These are phyloP conservation scores for Afroboletus lepidellus DNA, from an alignment of 1,284 basidiomycete genomes.

Conservation along the genomic window DNA sequence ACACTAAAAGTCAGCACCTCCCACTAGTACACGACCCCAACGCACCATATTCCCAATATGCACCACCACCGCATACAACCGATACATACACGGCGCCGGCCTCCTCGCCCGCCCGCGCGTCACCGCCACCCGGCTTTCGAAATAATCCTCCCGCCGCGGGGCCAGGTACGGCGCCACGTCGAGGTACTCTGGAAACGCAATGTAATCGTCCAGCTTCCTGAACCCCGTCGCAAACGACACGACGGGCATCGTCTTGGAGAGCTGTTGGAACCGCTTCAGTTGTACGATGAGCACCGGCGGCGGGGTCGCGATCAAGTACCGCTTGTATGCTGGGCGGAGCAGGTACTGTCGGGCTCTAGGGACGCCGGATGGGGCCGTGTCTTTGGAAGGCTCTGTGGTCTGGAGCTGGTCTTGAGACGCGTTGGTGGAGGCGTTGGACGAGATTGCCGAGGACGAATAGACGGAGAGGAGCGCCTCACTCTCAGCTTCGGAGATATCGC, in stretches of 20 bases:
- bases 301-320: conserved; percentile 84
- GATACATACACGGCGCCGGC: conserved; percentile 61
- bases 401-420: conserved; percentile 25
- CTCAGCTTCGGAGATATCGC: conserved; percentile 40
- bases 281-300: conserved; percentile 91
- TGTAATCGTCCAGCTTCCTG: conserved; percentile 86
- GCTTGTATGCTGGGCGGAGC: conserved; percentile 84
- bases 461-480: conserved; percentile 31
- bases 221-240: conserved; percentile 62
- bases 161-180: conserved; percentile 86
- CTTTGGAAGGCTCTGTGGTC: conserved; percentile 16
- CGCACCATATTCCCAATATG: conserved; percentile 87
- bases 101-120: conserved; percentile 35
- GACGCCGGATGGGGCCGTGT: conserved; percentile 23
- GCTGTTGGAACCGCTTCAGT: conserved; percentile 90
- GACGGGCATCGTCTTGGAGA: conserved; percentile 46
- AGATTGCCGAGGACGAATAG: conserved; percentile 41
- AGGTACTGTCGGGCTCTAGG: conserved; percentile 62
- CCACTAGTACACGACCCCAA: background rate
- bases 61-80: conserved; percentile 83
- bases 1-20: background rate
- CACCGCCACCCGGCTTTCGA: conserved; percentile 35
- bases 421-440: conserved; percentile 35
- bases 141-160: conserved; percentile 72
- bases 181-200: conserved; percentile 84